Evolutionary conservation across 2,329 filamentous ascomycete species (phyloP).

Genomic region (Colletotrichum cuscutae): DNA sequence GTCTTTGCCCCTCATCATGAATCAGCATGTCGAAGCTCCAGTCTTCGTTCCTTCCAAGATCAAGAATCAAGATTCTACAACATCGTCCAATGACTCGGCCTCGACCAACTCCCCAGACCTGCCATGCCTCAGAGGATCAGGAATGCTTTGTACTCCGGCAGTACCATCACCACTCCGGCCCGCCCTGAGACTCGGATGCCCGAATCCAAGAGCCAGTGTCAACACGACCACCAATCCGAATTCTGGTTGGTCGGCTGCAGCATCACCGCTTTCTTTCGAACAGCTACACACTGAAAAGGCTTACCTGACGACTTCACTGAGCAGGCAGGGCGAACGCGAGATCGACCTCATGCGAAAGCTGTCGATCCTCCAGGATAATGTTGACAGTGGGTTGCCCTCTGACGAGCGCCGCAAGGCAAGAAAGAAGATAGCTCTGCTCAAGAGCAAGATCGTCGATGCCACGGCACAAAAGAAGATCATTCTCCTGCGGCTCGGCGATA

Average conservation of each 20-base stretch:
- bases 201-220: not conserved
- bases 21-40: slow-evolving; percentile 17
- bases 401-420: slow-evolving; percentile 44
- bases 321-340: slow-evolving; percentile 50
- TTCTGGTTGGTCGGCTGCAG: slow-evolving; percentile 39
- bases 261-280: slow-evolving; percentile 52
- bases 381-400: slow-evolving; percentile 35
- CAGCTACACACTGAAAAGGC: slow-evolving; percentile 57
- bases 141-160: not conserved
- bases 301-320: slow-evolving; percentile 56
- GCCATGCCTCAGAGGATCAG: not conserved
- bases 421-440: slow-evolving; percentile 55
- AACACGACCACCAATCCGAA: slow-evolving; percentile 2
- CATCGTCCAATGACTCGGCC: not conserved
- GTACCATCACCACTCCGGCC: not conserved
- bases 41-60: not conserved
- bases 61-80: not conserved
- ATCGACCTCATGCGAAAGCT: slow-evolving; percentile 52
- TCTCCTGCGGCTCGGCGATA: slow-evolving; percentile 57
- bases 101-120: not conserved
- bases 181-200: not conserved
- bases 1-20: not conserved
- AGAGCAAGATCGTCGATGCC: slow-evolving; percentile 53
- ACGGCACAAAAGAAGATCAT: slow-evolving; percentile 59
- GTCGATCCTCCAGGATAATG: slow-evolving; percentile 46